Conservation (phyloP, 2,329 filamentous ascomycete species). For the Cytospora paraplurivora region DNA sequence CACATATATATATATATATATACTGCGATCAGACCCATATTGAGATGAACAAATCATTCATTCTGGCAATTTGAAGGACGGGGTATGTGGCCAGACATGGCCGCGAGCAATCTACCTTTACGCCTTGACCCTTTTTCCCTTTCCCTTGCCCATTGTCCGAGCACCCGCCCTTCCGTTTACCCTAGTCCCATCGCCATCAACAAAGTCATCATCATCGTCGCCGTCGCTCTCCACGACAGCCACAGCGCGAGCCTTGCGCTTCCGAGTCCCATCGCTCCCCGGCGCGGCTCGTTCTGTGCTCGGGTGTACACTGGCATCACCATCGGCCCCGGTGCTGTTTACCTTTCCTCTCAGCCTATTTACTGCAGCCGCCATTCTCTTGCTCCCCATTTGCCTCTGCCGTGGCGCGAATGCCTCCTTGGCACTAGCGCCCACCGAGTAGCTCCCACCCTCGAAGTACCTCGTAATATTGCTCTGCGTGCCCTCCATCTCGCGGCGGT, state of each 20-base stretch:
- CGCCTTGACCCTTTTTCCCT: conserved; percentile 21
- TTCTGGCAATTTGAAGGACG: no score
- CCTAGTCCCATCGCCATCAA: conserved; percentile 13
- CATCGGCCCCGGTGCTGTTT: conserved; percentile 30
- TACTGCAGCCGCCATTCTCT: conserved; percentile 77
- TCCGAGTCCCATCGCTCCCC: conserved; percentile 32
- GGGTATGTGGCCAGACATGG: no score
- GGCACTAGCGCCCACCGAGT: conserved; percentile 65
- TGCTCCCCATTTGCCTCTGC: conserved; percentile 65
- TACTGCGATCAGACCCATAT: no score
- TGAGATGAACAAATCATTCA: no score
- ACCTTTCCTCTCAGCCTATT: conserved; percentile 62
- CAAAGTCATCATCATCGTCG: conserved; percentile 23
- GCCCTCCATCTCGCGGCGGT: conserved; percentile 80
- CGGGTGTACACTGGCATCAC: conserved; percentile 24
- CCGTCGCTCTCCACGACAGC: conserved; percentile 31
- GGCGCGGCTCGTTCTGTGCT: not conserved
- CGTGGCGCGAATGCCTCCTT: conserved; percentile 71
- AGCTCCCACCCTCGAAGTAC: conserved; percentile 70
- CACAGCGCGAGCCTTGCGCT: conserved; percentile 32
- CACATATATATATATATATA: no score
- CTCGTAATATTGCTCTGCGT: conserved; percentile 96
- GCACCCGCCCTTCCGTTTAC: conserved; percentile 14
- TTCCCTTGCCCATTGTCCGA: conserved; percentile 17
- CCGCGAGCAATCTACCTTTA: not conserved